Conservation (phyloP, 2,329 filamentous ascomycete species). For the Pestalotiopsis sp. region DNA sequence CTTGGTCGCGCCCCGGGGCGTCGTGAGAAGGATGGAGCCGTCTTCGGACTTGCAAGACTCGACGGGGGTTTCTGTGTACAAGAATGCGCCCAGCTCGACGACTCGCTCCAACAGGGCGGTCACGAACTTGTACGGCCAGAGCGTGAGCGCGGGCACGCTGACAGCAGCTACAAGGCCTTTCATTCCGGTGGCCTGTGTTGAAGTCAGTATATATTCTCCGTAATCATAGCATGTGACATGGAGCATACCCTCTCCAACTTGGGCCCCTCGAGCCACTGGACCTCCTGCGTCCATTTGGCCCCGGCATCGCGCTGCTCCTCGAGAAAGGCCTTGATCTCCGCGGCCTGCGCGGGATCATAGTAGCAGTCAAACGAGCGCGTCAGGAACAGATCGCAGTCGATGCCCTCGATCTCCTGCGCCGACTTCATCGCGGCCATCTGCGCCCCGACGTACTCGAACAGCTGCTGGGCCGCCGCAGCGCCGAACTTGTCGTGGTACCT, state of each 20-base stretch:
- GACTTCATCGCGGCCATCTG: constrained; percentile 28
- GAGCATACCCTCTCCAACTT: neutral
- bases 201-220: neutral
- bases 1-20: neutral
- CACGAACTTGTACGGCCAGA: constrained; percentile 15
- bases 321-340: constrained; percentile 4
- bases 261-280: constrained; percentile 9
- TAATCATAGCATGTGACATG: neutral
- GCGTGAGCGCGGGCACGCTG: neutral
- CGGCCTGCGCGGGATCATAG: constrained; percentile 1
- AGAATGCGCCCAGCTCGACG: constrained; percentile 12
- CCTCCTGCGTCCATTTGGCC: neutral
- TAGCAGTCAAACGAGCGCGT: constrained; percentile 22
- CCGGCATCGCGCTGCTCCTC: neutral
- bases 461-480: neutral
- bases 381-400: constrained; percentile 41
- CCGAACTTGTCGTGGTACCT: neutral
- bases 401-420: constrained; percentile 35
- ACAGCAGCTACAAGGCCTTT: neutral
- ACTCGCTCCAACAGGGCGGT: constrained; percentile 4
- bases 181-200: constrained; percentile 9
- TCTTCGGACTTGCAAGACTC: neutral
- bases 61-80: constrained; percentile 13
- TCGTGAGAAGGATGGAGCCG: neutral
- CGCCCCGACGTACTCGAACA: neutral